These are phyloP conservation scores for Yamadazyma pseudoaaseri DNA, from an alignment of 1,139 yeast species.

Conservation along the genomic window DNA sequence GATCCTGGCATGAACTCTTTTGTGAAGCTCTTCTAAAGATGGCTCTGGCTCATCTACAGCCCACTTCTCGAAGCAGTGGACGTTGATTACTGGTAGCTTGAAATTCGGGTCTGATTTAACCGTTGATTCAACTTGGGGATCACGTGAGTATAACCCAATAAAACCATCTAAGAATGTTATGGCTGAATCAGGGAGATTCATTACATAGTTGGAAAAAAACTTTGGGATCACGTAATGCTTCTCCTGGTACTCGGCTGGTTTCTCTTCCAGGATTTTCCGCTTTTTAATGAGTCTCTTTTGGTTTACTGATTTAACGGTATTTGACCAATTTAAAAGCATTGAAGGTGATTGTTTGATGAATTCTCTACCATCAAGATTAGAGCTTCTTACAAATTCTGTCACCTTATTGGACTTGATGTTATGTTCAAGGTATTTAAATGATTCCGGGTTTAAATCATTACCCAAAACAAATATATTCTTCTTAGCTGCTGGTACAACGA, in stretches of 20 bases:
- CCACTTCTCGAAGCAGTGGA: conserved; percentile 91
- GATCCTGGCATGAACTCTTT: conserved; percentile 61
- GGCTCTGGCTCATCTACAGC: conserved; percentile 70
- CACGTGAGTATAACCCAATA: conserved; percentile 59
- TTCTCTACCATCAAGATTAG: conserved; percentile 78
- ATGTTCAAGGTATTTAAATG: conserved; percentile 63
- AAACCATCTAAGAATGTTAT: conserved; percentile 78
- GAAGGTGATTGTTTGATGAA: conserved; percentile 65
- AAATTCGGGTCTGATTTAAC: conserved; percentile 41
- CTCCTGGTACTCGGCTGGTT: conserved; percentile 28
- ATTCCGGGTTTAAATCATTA: conserved; percentile 90
- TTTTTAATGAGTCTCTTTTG: conserved; percentile 29
- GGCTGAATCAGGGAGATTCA: conserved; percentile 96
- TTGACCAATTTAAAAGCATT: conserved; percentile 43
- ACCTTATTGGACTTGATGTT: conserved; percentile 71
- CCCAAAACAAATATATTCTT: conserved; percentile 79
- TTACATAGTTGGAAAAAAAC: conserved; percentile 71
- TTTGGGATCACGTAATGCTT: conserved; percentile 51
- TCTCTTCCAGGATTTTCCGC: conserved; percentile 28
- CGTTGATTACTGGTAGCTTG: conserved; percentile 73
- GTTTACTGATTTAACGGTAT: conserved; percentile 21
- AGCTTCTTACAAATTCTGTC: conserved; percentile 55
- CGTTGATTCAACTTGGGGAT: conserved; percentile 32
- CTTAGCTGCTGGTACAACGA: conserved; percentile 94
- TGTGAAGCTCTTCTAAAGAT: conserved; percentile 58